phyloP scores from a whole-genome alignment of 352 stramenopile species.

The Phytophthora fragariae region DNA sequence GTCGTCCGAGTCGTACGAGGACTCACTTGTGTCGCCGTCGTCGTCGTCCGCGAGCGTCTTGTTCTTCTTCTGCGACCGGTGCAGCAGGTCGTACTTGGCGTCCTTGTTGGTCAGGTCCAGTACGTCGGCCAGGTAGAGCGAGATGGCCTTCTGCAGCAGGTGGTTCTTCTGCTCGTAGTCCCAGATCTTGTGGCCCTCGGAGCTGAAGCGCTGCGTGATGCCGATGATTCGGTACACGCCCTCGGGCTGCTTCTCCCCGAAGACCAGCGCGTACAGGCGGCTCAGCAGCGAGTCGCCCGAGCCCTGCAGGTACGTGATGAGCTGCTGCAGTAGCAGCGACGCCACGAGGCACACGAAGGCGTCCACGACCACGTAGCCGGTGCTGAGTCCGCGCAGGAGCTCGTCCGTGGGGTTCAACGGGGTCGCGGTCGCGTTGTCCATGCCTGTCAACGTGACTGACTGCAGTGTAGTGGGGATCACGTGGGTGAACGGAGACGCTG shows the following conservation, averaged over 20 bases:
- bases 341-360: slow-evolving; percentile 54
- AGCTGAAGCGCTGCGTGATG: slow-evolving; percentile 48
- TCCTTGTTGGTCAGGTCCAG: slow-evolving; percentile 50
- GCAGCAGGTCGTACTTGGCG: slow-evolving; percentile 55
- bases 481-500: background rate
- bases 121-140: slow-evolving; percentile 50
- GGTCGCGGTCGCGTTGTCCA: slow-evolving; percentile 17
- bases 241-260: slow-evolving; percentile 21
- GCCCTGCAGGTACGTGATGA: slow-evolving; percentile 34
- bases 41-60: slow-evolving; percentile 37
- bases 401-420: slow-evolving; percentile 27
- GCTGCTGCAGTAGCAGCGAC: slow-evolving; percentile 40
- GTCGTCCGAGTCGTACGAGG: slow-evolving; percentile 30
- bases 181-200: slow-evolving; percentile 41
- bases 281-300: slow-evolving; percentile 32
- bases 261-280: slow-evolving; percentile 18
- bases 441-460: background rate
- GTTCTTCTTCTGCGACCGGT: slow-evolving; percentile 37
- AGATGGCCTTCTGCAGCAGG: slow-evolving; percentile 66
- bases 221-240: slow-evolving; percentile 47
- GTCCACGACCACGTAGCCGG: slow-evolving; percentile 53
- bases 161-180: slow-evolving; percentile 56
- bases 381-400: slow-evolving; percentile 46
- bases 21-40: slow-evolving; percentile 36
- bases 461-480: too few relatives aligned